These are phyloP conservation scores for Parachaetomium inaequale DNA, from an alignment of 495 filamentous ascomycete genomes.

Conservation along the genomic window DNA sequence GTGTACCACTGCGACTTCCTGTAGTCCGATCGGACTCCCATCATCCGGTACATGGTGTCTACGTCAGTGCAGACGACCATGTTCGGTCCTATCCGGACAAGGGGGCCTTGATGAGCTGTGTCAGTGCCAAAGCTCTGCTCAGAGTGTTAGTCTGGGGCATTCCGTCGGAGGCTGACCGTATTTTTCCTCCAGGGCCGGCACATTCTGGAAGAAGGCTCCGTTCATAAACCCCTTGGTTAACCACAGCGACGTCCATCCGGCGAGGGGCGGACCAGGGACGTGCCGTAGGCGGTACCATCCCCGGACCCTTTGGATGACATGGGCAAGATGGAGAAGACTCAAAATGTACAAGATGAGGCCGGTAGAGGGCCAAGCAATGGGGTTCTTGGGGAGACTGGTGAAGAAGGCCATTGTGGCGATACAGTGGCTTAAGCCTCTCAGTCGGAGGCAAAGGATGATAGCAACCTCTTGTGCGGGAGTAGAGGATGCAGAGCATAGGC, in stretches of 20 bases:
- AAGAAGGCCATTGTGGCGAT: background rate
- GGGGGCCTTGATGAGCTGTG: constrained; percentile 18
- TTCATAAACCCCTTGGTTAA: constrained; percentile 13
- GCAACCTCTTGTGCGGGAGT: background rate
- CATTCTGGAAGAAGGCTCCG: constrained; percentile 6
- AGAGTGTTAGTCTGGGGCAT: background rate
- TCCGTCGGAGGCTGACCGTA: constrained; percentile 15
- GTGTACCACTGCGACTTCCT: constrained; percentile 43
- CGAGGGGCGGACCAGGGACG: constrained; percentile 23
- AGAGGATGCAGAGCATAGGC: background rate
- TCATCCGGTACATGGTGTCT: constrained; percentile 40
- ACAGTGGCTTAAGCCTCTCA: background rate
- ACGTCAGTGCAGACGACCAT: constrained; percentile 37
- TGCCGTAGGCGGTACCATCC: constrained; percentile 34
- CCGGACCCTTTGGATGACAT: constrained; percentile 1
- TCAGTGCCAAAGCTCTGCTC: background rate
- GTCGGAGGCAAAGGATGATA: background rate
- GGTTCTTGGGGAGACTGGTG: background rate
- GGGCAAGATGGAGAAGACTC: background rate
- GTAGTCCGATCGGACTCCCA: constrained; percentile 37
- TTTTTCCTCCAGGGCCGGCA: constrained; percentile 12
- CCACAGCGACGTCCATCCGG: constrained; percentile 25
- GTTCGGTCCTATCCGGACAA: constrained; percentile 31
- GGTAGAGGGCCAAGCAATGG: background rate
- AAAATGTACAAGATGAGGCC: background rate